A percentile compares a stretch with the other conserved stretches of the same genome.
Conservation (phyloP, 306 rosid species). For the Bauhinia variegata region DNA sequence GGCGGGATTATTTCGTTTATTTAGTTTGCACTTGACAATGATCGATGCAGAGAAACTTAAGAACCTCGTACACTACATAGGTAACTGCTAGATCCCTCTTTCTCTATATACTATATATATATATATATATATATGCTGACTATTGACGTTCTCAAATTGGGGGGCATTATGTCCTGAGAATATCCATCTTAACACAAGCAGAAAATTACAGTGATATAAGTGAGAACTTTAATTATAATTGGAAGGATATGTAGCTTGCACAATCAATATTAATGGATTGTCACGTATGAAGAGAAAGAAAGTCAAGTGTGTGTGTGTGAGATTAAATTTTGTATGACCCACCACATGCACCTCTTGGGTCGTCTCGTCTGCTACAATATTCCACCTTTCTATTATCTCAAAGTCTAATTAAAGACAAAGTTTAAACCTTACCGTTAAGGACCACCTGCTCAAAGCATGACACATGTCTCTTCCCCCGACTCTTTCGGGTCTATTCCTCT, state of each 20-base stretch:
- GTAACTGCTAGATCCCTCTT: no score
- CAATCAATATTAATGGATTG: conserved; percentile 44
- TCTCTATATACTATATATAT: no score
- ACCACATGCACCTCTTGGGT: conserved; percentile 68
- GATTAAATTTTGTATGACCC: conserved; percentile 59
- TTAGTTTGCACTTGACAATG: no score
- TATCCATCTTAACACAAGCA: conserved; percentile 31
- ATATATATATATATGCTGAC: not conserved
- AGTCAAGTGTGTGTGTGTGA: conserved; percentile 9
- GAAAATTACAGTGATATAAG: conserved; percentile 32
- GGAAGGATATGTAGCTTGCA: conserved; percentile 51
- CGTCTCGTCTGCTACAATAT: conserved; percentile 47
- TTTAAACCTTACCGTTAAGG: conserved; percentile 37
- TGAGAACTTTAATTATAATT: conserved; percentile 14
- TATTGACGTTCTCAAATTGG: conserved; percentile 17
- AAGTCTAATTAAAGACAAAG: not conserved
- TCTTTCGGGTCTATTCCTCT: conserved; percentile 50
- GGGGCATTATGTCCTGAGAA: conserved; percentile 26
- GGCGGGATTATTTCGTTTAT: no score
- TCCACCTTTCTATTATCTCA: conserved; percentile 48
- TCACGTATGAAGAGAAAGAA: conserved; percentile 25
- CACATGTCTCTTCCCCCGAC: conserved; percentile 68
- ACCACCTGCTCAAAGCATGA: conserved; percentile 44
- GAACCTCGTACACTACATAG: no score
- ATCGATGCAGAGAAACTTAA: no score